Evolutionary conservation across 495 filamentous ascomycete species (phyloP).

Genomic region (Trichoderma reesei): DNA sequence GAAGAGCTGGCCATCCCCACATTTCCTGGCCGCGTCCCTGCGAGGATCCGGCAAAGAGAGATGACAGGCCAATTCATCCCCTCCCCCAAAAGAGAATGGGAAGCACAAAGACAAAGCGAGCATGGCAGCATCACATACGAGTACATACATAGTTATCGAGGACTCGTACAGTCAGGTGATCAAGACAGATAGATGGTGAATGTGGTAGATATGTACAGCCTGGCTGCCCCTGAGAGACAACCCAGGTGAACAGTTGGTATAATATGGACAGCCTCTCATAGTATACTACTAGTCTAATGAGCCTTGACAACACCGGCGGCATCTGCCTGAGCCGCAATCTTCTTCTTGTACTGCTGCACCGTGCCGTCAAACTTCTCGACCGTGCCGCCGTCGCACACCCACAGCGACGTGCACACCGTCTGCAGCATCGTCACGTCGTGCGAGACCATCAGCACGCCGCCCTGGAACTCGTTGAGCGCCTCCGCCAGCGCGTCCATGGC

Average conservation of each 20-base stretch:
- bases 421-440: constrained; percentile 98
- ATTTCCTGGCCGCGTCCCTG: background rate
- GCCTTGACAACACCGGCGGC: constrained; percentile 68
- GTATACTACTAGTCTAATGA: constrained; percentile 25
- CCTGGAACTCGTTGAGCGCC: constrained; percentile 78
- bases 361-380: constrained; percentile 96
- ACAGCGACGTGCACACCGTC: constrained; percentile 86
- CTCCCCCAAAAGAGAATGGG: no score
- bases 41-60: background rate
- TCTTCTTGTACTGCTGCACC: constrained; percentile 95
- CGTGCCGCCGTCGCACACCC: constrained; percentile 92
- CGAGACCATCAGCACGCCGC: constrained; percentile 95
- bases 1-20: background rate
- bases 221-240: no score
- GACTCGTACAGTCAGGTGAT: background rate
- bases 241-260: no score
- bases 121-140: no score
- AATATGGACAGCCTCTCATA: background rate
- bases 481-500: constrained; percentile 92
- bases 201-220: background rate
- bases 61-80: no score
- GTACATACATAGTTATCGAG: no score
- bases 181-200: background rate
- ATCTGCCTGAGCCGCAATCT: constrained; percentile 84
- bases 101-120: no score